phyloP scores from a whole-genome alignment of 1,284 basidiomycete species.

The Afroboletus lepidellus region DNA sequence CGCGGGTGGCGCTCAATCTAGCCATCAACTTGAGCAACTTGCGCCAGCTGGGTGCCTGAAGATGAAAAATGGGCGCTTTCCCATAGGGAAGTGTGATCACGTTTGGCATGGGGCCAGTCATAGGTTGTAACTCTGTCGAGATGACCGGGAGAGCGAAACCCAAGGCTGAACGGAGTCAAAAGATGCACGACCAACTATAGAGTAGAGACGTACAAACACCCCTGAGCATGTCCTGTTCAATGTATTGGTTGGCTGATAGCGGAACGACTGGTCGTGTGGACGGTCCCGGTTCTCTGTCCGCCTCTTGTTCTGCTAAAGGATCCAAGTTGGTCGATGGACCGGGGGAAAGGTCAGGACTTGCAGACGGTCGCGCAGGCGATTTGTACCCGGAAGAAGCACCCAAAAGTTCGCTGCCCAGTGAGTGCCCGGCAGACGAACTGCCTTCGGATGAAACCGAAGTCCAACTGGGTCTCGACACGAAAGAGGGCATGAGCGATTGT shows the following conservation, averaged over 20 bases:
- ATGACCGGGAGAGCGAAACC: constrained; percentile 63
- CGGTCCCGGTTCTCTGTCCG: constrained; percentile 16
- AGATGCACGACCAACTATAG: not conserved
- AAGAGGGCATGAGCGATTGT: constrained; percentile 14
- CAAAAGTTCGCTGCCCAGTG: constrained; percentile 20
- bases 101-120: constrained; percentile 60
- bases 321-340: constrained; percentile 15
- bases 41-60: constrained; percentile 71
- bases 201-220: constrained; percentile 62
- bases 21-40: constrained; percentile 72
- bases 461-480: constrained; percentile 26
- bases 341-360: constrained; percentile 30
- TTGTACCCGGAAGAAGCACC: constrained; percentile 14
- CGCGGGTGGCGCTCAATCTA: constrained; percentile 59
- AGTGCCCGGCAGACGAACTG: constrained; percentile 12
- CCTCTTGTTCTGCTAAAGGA: constrained; percentile 18
- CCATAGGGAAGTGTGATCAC: constrained; percentile 70
- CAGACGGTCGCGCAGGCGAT: constrained; percentile 20
- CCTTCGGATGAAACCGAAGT: constrained; percentile 32
- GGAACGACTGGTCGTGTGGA: constrained; percentile 19
- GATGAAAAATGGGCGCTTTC: constrained; percentile 61
- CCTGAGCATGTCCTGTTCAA: constrained; percentile 57
- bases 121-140: constrained; percentile 42
- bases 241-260: constrained; percentile 52
- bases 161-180: constrained; percentile 46